phyloP scores from a whole-genome alignment of 345 rosid species.

The Fremontodendron californicum region DNA sequence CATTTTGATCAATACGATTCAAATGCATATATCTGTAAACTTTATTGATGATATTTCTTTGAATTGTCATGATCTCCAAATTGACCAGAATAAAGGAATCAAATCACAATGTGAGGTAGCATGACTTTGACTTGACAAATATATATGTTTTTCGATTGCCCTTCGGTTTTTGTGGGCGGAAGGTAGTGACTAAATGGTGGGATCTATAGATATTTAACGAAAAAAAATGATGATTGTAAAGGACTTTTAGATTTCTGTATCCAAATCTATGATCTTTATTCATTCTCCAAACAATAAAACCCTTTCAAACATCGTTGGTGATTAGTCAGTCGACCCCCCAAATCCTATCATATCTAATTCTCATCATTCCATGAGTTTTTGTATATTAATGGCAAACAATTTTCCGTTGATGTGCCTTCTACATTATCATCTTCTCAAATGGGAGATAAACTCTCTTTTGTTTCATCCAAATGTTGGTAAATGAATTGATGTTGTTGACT shows the following conservation, averaged over 20 bases:
- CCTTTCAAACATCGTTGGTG: conserved; percentile 8
- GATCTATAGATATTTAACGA: neutral
- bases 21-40: neutral
- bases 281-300: conserved; percentile 1
- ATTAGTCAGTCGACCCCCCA: conserved; percentile 23
- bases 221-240: neutral
- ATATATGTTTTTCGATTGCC: neutral
- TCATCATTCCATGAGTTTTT: conserved; percentile 23
- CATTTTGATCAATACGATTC: neutral
- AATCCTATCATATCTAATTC: conserved; percentile 30
- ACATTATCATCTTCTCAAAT: no score
- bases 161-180: neutral
- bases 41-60: neutral
- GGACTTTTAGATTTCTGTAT: neutral
- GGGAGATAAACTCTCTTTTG: no score
- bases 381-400: neutral
- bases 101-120: neutral
- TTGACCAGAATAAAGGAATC: neutral
- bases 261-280: neutral
- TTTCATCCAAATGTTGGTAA: no score
- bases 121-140: neutral
- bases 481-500: conserved; percentile 1
- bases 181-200: neutral
- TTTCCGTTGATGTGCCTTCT: neutral
- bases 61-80: neutral